Percentiles rank a stretch among this genome's conserved stretches.
These are phyloP conservation scores for Arthrobotrys pseudoclavata DNA, from an alignment of 2,329 filamentous ascomycete species.

Conservation along the genomic window DNA sequence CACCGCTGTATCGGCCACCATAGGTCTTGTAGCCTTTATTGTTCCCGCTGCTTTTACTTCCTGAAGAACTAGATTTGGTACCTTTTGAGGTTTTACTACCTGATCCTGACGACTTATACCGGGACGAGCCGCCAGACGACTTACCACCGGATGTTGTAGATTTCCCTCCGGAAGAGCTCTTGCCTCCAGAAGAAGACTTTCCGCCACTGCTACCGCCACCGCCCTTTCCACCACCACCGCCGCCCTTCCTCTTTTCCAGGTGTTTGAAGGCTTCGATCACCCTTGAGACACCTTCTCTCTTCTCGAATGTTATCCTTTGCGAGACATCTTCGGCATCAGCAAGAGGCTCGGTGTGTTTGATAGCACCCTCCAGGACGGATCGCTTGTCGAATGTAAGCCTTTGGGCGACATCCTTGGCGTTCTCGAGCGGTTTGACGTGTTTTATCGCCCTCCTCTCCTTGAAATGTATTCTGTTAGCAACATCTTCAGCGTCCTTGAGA, in stretches of 20 bases:
- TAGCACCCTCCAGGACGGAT: conserved; percentile 21
- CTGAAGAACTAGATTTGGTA: conserved; percentile 36
- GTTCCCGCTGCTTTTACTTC: conserved; percentile 42
- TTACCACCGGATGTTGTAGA: conserved; percentile 37
- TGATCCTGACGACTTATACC: conserved; percentile 40
- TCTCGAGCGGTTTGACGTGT: conserved; percentile 17
- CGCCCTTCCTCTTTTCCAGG: conserved; percentile 49
- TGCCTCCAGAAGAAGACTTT: conserved; percentile 66
- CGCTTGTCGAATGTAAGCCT: conserved; percentile 42
- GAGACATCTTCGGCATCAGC: conserved; percentile 35
- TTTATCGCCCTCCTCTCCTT: conserved; percentile 34
- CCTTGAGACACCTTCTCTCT: conserved; percentile 11
- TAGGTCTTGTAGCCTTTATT: conserved; percentile 64
- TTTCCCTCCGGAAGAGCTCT: conserved; percentile 62
- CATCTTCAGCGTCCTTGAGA: conserved; percentile 19
- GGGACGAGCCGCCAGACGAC: conserved; percentile 57
- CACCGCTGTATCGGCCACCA: conserved; percentile 62
- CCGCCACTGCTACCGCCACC: conserved; percentile 63
- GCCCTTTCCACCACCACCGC: conserved; percentile 37
- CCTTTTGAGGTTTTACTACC: conserved; percentile 33
- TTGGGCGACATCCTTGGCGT: conserved; percentile 33
- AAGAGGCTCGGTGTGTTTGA: conserved; percentile 24
- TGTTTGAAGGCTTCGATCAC: conserved; percentile 39
- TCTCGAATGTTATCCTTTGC: conserved; percentile 35
- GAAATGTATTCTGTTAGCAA: conserved; percentile 36